These are phyloP conservation scores for Ilyonectria sp. DNA, from an alignment of 2,329 filamentous ascomycete genomes.

Conservation along the genomic window DNA sequence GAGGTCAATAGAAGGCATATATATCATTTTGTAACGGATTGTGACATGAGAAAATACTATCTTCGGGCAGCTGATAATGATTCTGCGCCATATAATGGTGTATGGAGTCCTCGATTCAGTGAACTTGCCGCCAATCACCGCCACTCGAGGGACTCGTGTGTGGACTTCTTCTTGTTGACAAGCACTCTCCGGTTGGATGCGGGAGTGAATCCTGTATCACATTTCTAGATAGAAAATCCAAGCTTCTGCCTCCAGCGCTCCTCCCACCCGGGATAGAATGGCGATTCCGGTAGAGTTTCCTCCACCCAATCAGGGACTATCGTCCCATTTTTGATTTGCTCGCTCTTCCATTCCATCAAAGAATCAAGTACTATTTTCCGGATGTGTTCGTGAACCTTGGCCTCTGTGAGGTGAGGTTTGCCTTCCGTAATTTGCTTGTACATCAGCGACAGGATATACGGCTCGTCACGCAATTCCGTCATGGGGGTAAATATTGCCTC, in stretches of 20 bases:
- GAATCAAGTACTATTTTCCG: slow-evolving; percentile 3
- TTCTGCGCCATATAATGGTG: too few species aligned
- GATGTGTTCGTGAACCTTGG: slow-evolving; percentile 10
- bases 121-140: too few species aligned
- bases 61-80: too few species aligned
- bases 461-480: slow-evolving; percentile 77
- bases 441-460: slow-evolving; percentile 78
- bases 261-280: slow-evolving; percentile 10
- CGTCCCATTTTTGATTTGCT: slow-evolving; percentile 1
- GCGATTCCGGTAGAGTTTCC: slow-evolving; percentile 1
- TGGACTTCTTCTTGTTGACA: too few species aligned
- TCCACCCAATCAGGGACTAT: slow-evolving; percentile 7
- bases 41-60: too few species aligned
- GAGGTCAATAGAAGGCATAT: too few species aligned
- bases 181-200: too few species aligned
- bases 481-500: slow-evolving; percentile 86
- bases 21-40: too few species aligned
- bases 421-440: slow-evolving; percentile 58
- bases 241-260: slow-evolving; percentile 5
- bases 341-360: slow-evolving; percentile 2
- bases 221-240: slow-evolving; percentile 5
- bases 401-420: neutral
- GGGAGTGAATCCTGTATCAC: neutral
- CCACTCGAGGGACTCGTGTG: too few species aligned
- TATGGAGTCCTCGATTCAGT: too few species aligned